A percentile compares a stretch with the other conserved stretches of the same genome.
phyloP scores from a whole-genome alignment of 306 rosid genomes.

The Medicago truncatula region MtrunA17r5.0-ANR NC_053043.1:36256501-36257000 shows the following conservation, averaged over 20 bases:
- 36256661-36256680: background rate
- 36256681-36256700: slow-evolving; percentile 31
- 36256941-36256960: no score
- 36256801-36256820: slow-evolving; percentile 4
- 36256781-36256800: slow-evolving; percentile 36
- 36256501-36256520: slow-evolving; percentile 27
- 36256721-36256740: background rate
- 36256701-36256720: background rate
- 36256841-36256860: no score
- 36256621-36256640: background rate
- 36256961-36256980: background rate
- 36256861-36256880: no score
- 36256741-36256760: slow-evolving; percentile 23
- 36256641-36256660: slow-evolving; percentile 13
- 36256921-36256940: no score
- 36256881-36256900: no score
- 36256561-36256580: slow-evolving; percentile 25
- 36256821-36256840: no score
- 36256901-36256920: no score
- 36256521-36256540: slow-evolving; percentile 17
- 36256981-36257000: background rate
- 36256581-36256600: slow-evolving; percentile 36
- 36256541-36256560: background rate
- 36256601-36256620: slow-evolving; percentile 6
- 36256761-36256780: slow-evolving; percentile 37